phyloP scores from a whole-genome alignment of 2,329 filamentous ascomycete genomes.

The Pleomassaria siparia region DNA sequence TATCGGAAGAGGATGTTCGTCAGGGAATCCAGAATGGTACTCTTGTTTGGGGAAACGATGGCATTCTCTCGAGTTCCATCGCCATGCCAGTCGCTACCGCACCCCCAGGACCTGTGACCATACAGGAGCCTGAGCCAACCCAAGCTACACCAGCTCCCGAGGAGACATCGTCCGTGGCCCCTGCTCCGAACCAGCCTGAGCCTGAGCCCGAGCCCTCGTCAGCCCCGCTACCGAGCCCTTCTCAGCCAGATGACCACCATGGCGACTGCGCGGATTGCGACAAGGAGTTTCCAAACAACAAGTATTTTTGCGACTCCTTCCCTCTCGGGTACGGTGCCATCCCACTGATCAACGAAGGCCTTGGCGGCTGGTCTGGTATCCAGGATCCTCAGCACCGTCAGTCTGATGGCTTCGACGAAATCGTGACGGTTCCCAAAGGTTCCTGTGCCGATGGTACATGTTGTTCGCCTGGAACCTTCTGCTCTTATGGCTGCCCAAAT shows the following conservation, averaged over 20 bases:
- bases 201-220: constrained; percentile 10
- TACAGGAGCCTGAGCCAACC: constrained; percentile 2
- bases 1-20: constrained; percentile 67
- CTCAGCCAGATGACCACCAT: constrained; percentile 17
- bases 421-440: constrained; percentile 67
- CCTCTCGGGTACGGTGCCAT: constrained; percentile 81
- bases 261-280: constrained; percentile 56
- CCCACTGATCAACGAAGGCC: constrained; percentile 65
- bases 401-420: constrained; percentile 50
- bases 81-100: constrained; percentile 16
- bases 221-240: constrained; percentile 1
- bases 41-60: constrained; percentile 64
- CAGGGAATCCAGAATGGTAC: constrained; percentile 70
- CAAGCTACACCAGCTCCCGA: constrained; percentile 17
- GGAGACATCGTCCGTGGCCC: constrained; percentile 25
- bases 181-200: constrained; percentile 24
- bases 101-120: constrained; percentile 5
- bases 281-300: constrained; percentile 72
- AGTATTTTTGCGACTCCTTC: constrained; percentile 71
- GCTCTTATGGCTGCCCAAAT: constrained; percentile 89
- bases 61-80: constrained; percentile 44
- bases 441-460: constrained; percentile 56
- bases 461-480: constrained; percentile 68
- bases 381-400: constrained; percentile 55
- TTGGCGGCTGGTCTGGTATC: constrained; percentile 78